A percentile compares a stretch with the other conserved stretches of the same genome.
Conservation (phyloP, 2,329 filamentous ascomycete species). For the Coleophoma cylindrospora region DNA sequence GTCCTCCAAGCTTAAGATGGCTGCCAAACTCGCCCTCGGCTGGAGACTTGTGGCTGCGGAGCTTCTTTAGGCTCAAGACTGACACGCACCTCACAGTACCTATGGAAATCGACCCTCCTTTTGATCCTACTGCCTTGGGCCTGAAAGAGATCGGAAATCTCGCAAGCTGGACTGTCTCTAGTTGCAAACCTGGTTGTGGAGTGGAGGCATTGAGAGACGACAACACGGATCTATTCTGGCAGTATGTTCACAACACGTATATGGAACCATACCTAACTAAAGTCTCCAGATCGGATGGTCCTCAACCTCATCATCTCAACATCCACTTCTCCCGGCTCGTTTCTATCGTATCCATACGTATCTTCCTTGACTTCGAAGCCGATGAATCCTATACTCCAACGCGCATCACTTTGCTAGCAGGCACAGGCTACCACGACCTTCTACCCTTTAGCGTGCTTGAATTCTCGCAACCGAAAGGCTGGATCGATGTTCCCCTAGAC, state of each 20-base stretch:
- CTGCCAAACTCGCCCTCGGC: neutral
- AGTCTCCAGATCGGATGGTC: constrained; percentile 64
- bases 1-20: neutral
- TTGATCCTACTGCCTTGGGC: constrained; percentile 45
- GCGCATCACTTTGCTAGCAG: constrained; percentile 82
- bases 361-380: constrained; percentile 84
- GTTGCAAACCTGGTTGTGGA: constrained; percentile 74
- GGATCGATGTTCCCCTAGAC: constrained; percentile 77
- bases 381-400: constrained; percentile 98
- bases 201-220: constrained; percentile 72
- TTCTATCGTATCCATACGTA: constrained; percentile 70
- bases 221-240: constrained; percentile 72
- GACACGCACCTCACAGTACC: constrained; percentile 11
- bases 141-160: constrained; percentile 83
- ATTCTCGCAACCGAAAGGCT: constrained; percentile 76
- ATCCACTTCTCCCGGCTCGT: constrained; percentile 84
- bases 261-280: neutral
- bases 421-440: constrained; percentile 86
- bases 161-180: constrained; percentile 78
- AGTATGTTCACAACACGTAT: constrained; percentile 44
- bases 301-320: constrained; percentile 76
- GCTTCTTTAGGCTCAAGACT: neutral
- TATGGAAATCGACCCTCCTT: constrained; percentile 30
- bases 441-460: constrained; percentile 81
- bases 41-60: neutral